Conservation (phyloP, 108 stramenopile species). For the Skeletonema potamos region DNA sequence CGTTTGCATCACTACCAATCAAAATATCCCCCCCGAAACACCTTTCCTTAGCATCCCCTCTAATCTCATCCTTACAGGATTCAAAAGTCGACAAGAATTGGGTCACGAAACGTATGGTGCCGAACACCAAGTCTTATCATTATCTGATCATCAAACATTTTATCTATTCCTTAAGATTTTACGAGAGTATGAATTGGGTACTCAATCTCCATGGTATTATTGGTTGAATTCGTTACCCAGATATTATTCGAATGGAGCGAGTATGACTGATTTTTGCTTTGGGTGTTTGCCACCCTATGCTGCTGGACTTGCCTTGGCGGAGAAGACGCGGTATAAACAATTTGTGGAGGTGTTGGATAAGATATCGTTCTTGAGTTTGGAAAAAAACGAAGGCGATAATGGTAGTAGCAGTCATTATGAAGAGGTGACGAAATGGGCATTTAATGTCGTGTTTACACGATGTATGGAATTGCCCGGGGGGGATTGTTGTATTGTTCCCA, state of each 20-base stretch:
- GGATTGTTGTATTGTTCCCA: conserved; percentile 6
- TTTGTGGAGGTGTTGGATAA: conserved; percentile 10
- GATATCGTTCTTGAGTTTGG: conserved; percentile 12
- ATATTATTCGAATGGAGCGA: conserved; percentile 28
- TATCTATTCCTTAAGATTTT: conserved; percentile 21
- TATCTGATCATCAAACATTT: background rate
- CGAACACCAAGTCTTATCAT: background rate
- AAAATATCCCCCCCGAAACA: background rate
- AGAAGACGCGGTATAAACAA: conserved; percentile 2
- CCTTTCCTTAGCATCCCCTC: conserved; percentile 8
- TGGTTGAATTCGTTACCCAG: conserved; percentile 26
- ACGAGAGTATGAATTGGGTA: conserved; percentile 9
- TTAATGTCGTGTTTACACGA: conserved; percentile 48
- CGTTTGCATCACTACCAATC: background rate
- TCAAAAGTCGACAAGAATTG: conserved; percentile 1
- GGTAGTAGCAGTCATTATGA: conserved; percentile 26
- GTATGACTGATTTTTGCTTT: conserved; percentile 39
- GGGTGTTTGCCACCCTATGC: conserved; percentile 37
- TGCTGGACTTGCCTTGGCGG: conserved; percentile 4
- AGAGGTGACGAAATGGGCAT: conserved; percentile 60
- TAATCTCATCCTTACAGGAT: conserved; percentile 11
- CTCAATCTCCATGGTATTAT: conserved; percentile 20
- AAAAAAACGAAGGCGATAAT: no score
- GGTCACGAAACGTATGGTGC: background rate
- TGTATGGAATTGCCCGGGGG: conserved; percentile 14